Evolutionary conservation across 345 rosid genomes (phyloP).

Genomic region (Cardamine chenopodiifolia): DNA sequence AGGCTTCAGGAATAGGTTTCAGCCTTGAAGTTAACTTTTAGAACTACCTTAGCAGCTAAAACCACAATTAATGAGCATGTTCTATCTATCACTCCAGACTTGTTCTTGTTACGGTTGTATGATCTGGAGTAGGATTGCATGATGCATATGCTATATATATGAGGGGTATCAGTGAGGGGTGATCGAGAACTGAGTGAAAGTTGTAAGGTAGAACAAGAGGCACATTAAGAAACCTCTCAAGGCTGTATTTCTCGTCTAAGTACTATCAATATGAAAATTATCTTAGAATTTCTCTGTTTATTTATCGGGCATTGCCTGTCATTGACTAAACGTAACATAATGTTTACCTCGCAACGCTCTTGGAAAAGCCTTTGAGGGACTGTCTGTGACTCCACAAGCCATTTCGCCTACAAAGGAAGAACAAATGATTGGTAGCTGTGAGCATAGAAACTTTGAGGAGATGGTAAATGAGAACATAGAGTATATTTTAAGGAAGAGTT

Average conservation of each 20-base stretch:
- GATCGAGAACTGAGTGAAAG: background rate
- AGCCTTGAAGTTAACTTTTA: constrained; percentile 21
- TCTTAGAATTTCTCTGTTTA: background rate
- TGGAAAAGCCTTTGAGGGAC: constrained; percentile 91
- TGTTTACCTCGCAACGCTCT: constrained; percentile 84
- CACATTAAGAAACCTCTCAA: constrained; percentile 4
- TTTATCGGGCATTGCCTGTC: background rate
- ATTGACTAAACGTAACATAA: constrained; percentile 13
- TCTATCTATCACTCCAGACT: constrained; percentile 11
- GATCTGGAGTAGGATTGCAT: background rate
- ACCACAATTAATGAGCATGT: constrained; percentile 5
- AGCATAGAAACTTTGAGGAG: constrained; percentile 21
- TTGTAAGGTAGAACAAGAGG: constrained; percentile 9
- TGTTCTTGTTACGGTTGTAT: constrained; percentile 15
- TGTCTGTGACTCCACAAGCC: constrained; percentile 84
- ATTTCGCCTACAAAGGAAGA: constrained; percentile 68
- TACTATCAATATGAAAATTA: background rate
- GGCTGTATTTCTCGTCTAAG: background rate
- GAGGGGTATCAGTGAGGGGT: constrained; percentile 23
- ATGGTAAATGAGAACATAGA: constrained; percentile 13
- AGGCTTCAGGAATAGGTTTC: constrained; percentile 6
- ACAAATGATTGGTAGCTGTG: constrained; percentile 10
- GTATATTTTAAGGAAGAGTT: background rate
- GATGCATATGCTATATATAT: constrained; percentile 15
- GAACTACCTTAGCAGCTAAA: constrained; percentile 27